A percentile compares a stretch with the other conserved stretches of the same genome.
These are phyloP conservation scores for Sporothrix sp. DNA, from an alignment of 2,329 filamentous ascomycete species.

Conservation along the genomic window DNA sequence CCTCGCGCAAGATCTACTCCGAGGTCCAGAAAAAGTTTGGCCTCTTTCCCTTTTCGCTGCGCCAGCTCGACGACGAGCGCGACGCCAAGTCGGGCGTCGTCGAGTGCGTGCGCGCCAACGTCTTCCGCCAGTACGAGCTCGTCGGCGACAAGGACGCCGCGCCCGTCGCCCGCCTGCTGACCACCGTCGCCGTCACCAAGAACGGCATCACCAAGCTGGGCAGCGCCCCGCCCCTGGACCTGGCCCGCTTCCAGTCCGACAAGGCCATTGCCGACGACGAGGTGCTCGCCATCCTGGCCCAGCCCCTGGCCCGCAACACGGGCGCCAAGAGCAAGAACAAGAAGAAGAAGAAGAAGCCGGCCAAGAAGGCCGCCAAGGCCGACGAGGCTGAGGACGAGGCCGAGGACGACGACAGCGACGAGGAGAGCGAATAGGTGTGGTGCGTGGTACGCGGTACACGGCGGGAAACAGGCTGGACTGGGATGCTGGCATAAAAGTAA, in stretches of 20 bases:
- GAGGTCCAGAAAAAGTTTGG: slow-evolving; percentile 97
- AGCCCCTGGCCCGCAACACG: slow-evolving; percentile 75
- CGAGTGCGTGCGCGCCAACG: slow-evolving; percentile 87
- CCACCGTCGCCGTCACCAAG: slow-evolving; percentile 92
- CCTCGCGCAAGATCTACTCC: slow-evolving; percentile 82
- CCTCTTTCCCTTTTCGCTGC: slow-evolving; percentile 92
- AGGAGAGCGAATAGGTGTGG: slow-evolving; percentile 23
- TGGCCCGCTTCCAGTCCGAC: slow-evolving; percentile 79
- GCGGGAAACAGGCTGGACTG: not conserved
- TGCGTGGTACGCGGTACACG: too few species aligned
- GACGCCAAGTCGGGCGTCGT: slow-evolving; percentile 92
- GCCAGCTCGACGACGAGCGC: slow-evolving; percentile 94
- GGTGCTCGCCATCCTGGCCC: slow-evolving; percentile 86
- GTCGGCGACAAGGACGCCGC: slow-evolving; percentile 86
- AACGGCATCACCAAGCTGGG: slow-evolving; percentile 86
- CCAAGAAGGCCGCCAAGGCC: slow-evolving; percentile 32
- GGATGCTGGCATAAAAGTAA: not conserved
- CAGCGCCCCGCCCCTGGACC: slow-evolving; percentile 63
- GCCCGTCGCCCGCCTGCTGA: slow-evolving; percentile 77
- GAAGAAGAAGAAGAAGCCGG: slow-evolving; percentile 61
- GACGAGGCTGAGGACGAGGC: slow-evolving; percentile 26
- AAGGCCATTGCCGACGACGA: slow-evolving; percentile 98
- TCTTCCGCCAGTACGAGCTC: slow-evolving; percentile 92
- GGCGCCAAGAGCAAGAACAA: slow-evolving; percentile 83
- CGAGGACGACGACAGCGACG: slow-evolving; percentile 28